Evolutionary conservation across 108 stramenopile species (phyloP), one percentile per base, ranked within the genome.

Genomic region (Aurantiochytrium sp.): DNA sequence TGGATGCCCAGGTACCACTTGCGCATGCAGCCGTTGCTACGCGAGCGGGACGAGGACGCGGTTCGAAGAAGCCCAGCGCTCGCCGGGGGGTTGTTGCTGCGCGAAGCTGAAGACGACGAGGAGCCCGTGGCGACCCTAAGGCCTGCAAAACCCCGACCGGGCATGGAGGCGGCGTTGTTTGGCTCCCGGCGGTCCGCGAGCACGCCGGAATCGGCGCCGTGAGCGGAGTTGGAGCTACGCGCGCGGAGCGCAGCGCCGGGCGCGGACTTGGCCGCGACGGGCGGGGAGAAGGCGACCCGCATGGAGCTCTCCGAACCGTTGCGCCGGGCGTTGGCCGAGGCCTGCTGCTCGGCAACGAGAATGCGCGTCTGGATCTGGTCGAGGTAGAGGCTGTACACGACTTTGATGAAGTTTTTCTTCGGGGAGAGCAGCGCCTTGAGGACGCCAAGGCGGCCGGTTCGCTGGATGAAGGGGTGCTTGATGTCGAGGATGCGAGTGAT

Each of bases 1-100:
- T 99, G 98, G 87, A 98, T 98, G 41, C 98, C 98, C 53, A 99
- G 92, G 88, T 98, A 99, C 98, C 98, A 99, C 54, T 97, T 87
- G 55, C 98, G 91, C 85, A 95, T 96, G 90, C 96, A 90, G 21
- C 54, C 31, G 3, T 5, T 6, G 5, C 17, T 21, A 12, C 30
- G 24, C 54, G 54, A 86, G 31, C 54, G 54, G 0, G n/a, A 37
- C 15, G 59, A 65, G 4, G 3, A 55, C 17, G 68, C 15, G 1
- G 4, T 69, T 34, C 32, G 53, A 12, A 54, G 53, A 54, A 21
- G 53, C 53, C 53, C 17, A 54, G 21, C 17, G 21, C 12, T 54
- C n/a, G n/a, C n/a, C n/a, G n/a, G n/a, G n/a, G n/a, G n/a, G n/a
- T n/a, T n/a, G n/a, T n/a, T n/a, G n/a, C n/a, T n/a, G 50, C 50